Conservation (phyloP, 768 basidiomycete genomes). For the Exsudoporus frostii region DNA sequence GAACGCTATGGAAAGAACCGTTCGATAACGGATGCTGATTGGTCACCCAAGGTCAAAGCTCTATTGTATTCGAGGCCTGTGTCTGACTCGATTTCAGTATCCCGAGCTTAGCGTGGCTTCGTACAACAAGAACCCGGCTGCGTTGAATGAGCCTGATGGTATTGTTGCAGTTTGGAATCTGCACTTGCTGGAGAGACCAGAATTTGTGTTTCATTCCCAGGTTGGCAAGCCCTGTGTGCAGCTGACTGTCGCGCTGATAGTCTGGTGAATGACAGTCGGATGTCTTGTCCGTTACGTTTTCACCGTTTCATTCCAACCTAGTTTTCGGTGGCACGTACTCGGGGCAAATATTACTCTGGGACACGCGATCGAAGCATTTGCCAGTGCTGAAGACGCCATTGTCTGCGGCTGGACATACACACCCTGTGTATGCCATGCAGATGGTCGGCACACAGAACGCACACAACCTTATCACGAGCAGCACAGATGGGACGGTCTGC, state of each 20-base stretch:
- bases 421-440: slow-evolving; percentile 97
- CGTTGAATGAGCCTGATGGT: slow-evolving; percentile 93
- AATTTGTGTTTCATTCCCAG: slow-evolving; percentile 98
- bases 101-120: slow-evolving; percentile 94
- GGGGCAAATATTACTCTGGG: slow-evolving; percentile 97
- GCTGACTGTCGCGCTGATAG: slow-evolving; percentile 2
- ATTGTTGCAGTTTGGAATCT: slow-evolving; percentile 98
- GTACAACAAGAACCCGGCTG: slow-evolving; percentile 95
- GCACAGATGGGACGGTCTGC: slow-evolving; percentile 96
- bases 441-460: slow-evolving; percentile 99
- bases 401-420: slow-evolving; percentile 94
- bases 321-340: slow-evolving; percentile 99
- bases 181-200: slow-evolving; percentile 90
- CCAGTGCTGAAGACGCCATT: slow-evolving; percentile 96
- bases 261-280: slow-evolving; percentile 67
- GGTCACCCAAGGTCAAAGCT: slow-evolving; percentile 85
- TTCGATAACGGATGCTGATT: slow-evolving; percentile 94
- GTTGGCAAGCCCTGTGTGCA: slow-evolving; percentile 42
- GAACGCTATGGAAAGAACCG: slow-evolving; percentile 89
- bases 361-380: slow-evolving; percentile 93
- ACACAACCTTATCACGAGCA: slow-evolving; percentile 94
- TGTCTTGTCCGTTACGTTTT: slow-evolving; percentile 94
- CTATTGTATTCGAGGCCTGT: neutral
- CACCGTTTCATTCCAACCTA: slow-evolving; percentile 96
- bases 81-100: slow-evolving; percentile 52